Evolutionary conservation across 176 grass and related monocot species (phyloP).

Genomic region (Cenchrus fungigraminus): DNA sequence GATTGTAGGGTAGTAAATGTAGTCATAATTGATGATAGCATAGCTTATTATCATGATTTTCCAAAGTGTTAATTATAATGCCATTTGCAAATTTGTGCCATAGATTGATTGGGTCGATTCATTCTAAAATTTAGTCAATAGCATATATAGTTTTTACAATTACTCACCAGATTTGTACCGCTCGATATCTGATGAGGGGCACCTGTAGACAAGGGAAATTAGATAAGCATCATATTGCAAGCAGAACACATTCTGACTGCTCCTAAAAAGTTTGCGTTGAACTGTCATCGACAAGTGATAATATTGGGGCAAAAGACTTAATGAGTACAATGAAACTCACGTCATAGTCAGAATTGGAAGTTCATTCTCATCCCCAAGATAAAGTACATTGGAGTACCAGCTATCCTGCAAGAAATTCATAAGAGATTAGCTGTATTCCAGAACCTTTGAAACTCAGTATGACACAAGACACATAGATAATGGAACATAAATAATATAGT

Average conservation of each 20-base stretch:
- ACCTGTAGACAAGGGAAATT: conserved; percentile 45
- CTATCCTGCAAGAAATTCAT: conserved; percentile 69
- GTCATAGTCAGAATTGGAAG: conserved; percentile 92
- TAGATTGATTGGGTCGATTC: too few relatives aligned
- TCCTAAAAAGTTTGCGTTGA: background rate
- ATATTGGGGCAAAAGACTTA: background rate
- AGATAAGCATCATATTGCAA: background rate
- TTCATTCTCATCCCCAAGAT: conserved; percentile 73
- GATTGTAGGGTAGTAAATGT: background rate
- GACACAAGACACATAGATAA: background rate
- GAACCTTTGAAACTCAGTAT: conserved; percentile 6
- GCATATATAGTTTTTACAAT: too few relatives aligned
- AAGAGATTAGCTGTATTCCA: conserved; percentile 8
- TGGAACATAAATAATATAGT: background rate
- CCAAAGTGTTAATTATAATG: too few relatives aligned
- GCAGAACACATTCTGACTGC: background rate
- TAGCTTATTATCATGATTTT: too few relatives aligned
- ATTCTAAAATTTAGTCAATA: too few relatives aligned
- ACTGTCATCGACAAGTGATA: background rate
- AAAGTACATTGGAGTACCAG: conserved; percentile 88
- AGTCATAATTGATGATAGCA: too few relatives aligned
- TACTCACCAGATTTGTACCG: conserved; percentile 47
- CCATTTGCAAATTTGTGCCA: too few relatives aligned
- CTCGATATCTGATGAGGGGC: conserved; percentile 64
- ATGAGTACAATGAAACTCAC: conserved; percentile 42